A percentile compares a stretch with the other conserved stretches of the same genome.
Conservation (phyloP, 257 asterid species). For the Leonotis leonurus region DNA sequence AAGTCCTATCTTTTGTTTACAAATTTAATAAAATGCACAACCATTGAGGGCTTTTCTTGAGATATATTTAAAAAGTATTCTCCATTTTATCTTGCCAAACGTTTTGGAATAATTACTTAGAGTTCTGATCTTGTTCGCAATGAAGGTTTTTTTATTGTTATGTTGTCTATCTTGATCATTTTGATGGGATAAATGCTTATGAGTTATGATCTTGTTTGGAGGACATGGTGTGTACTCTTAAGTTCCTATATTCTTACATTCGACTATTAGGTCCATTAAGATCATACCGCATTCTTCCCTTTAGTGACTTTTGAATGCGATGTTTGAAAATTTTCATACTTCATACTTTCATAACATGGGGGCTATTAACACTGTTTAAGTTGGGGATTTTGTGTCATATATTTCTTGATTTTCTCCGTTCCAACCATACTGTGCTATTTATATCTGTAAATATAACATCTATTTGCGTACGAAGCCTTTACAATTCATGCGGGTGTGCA, state of each 20-base stretch:
- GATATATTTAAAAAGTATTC: background rate
- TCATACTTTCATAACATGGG: too few species aligned
- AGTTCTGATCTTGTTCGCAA: background rate
- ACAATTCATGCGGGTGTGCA: background rate
- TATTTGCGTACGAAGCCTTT: background rate
- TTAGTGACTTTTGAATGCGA: too few species aligned
- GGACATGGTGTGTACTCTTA: background rate
- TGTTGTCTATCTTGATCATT: too few species aligned
- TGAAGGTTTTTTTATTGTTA: too few species aligned
- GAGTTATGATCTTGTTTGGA: background rate
- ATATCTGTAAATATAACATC: too few species aligned
- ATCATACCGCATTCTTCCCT: too few species aligned
- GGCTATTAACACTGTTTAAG: too few species aligned
- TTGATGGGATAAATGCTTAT: background rate
- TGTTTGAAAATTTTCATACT: too few species aligned
- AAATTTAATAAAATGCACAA: background rate
- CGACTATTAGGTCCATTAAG: too few species aligned
- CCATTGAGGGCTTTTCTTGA: slow-evolving; percentile 3
- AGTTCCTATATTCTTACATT: background rate
- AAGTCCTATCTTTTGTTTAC: background rate
- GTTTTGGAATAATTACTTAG: background rate
- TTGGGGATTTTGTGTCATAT: too few species aligned
- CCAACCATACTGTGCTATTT: too few species aligned
- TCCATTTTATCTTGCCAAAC: background rate
- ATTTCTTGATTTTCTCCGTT: too few species aligned